A percentile compares a stretch with the other conserved stretches of the same genome.
These are phyloP conservation scores for Lentinula novae-zelandiae DNA, from an alignment of 1,284 basidiomycete genomes.

Conservation along the genomic window DNA sequence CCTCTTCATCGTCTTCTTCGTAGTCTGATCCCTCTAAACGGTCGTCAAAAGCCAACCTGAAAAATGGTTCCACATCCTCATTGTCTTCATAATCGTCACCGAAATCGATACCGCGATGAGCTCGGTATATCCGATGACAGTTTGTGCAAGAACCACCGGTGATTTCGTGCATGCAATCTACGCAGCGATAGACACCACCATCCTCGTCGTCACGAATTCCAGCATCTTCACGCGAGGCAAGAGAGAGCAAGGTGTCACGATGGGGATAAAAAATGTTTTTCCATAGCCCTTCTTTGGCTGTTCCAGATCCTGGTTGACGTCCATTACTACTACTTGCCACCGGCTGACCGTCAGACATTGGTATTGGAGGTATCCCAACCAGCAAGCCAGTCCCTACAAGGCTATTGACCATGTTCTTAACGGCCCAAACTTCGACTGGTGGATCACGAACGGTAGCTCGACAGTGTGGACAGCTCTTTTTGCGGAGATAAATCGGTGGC, in stretches of 20 bases:
- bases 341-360: conserved; percentile 6
- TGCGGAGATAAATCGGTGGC: conserved; percentile 23
- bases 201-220: conserved; percentile 70
- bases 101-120: conserved; percentile 40
- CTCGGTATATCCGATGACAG: conserved; percentile 57
- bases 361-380: conserved; percentile 26
- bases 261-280: conserved; percentile 48
- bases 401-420: conserved; percentile 60
- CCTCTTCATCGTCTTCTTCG: conserved; percentile 26
- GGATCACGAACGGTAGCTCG: conserved; percentile 56
- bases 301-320: background rate
- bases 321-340: background rate
- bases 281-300: conserved; percentile 49
- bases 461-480: conserved; percentile 76
- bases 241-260: background rate
- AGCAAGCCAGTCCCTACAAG: conserved; percentile 52
- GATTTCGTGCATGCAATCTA: conserved; percentile 73
- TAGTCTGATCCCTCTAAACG: conserved; percentile 21
- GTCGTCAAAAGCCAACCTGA: background rate
- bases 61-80: conserved; percentile 8
- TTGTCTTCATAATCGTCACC: conserved; percentile 19
- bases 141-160: conserved; percentile 57
- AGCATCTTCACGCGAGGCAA: conserved; percentile 28
- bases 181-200: conserved; percentile 66
- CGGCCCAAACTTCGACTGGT: conserved; percentile 67